A percentile compares a stretch with the other conserved stretches of the same genome.
These are phyloP conservation scores for Phytophthora lateralis DNA, from an alignment of 352 stramenopile species.

Conservation along the genomic window DNA sequence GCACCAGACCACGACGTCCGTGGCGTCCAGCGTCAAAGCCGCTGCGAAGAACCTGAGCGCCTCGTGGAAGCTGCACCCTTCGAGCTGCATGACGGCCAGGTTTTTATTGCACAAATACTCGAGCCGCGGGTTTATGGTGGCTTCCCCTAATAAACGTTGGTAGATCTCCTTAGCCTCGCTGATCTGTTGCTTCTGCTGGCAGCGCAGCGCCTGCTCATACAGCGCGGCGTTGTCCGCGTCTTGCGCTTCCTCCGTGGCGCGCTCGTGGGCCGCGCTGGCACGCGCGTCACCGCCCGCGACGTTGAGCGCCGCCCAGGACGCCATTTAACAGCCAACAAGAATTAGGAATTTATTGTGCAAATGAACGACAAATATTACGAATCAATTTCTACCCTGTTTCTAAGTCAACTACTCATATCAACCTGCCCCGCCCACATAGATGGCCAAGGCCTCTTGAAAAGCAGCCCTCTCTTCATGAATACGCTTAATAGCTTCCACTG, in stretches of 20 bases:
- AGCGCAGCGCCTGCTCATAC: conserved; percentile 73
- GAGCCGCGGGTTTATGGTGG: conserved; percentile 46
- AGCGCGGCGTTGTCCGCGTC: conserved; percentile 62
- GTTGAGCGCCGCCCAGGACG: conserved; percentile 76
- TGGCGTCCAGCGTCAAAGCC: conserved; percentile 61
- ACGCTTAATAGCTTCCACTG: too few relatives aligned
- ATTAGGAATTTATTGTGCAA: too few relatives aligned
- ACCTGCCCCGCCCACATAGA: too few relatives aligned
- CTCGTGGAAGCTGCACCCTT: conserved; percentile 42
- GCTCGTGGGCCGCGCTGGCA: conserved; percentile 18
- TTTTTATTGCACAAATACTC: conserved; percentile 81
- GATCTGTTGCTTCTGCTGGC: conserved; percentile 60
- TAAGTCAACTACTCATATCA: too few relatives aligned
- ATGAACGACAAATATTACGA: too few relatives aligned
- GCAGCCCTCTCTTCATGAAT: too few relatives aligned
- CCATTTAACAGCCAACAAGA: too few relatives aligned
- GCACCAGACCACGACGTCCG: conserved; percentile 80
- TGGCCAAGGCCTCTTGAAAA: too few relatives aligned
- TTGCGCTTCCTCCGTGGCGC: conserved; percentile 68
- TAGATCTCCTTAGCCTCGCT: conserved; percentile 49
- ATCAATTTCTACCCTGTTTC: too few relatives aligned
- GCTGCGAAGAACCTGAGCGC: conserved; percentile 57
- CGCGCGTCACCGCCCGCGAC: conserved; percentile 34
- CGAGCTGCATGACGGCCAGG: conserved; percentile 58
- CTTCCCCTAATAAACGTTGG: conserved; percentile 30